Evolutionary conservation across 2,329 filamentous ascomycete genomes (phyloP), one percentile per base, ranked within the genome.

Genomic region (Talaromyces sp.): DNA sequence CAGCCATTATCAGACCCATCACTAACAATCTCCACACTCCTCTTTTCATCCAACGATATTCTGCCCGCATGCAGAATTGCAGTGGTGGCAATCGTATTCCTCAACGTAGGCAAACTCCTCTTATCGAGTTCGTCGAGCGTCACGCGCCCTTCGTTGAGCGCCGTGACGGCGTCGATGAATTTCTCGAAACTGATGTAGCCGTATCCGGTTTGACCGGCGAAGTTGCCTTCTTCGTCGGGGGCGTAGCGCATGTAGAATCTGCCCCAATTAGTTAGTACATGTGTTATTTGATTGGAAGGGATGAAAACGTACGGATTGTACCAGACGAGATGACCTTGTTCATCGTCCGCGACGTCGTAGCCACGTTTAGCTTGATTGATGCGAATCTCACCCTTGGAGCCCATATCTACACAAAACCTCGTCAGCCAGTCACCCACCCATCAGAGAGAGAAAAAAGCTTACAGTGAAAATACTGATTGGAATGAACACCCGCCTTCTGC

Each of bases 141-240:
- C 50, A 87, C 79, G 43, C 81, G 80, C 21, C 89, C 88, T 31
- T 88, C 84, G 69, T 94, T 95, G 55, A 97, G 79, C 5, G 85
- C 83, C 45, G 85, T 85, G 70, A 91, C 91, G 11, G 88, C 91
- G 71, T 97, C 91, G 52, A 97, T 86, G 74, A 97, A 97, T 77
- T 97, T 97, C 78, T 97, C 92, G 69, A 97, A 92, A 19, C 89
- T 94, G 59, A 96, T 84, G 75, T 97, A 97, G 35, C 92, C 92
- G 72, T 97, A 97, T 22, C 92, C 92, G 6, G 85, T 88, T 77
- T 96, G 92, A 36, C 92, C 92, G 56, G 85, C 86, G 73, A 97
- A 97, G 76, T 97, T 95, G 56, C 92, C 93, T 73, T 96, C 89
- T 77, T 96, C 92, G 68, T 96, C 91, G 19, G 92, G 91, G 11